Evolutionary conservation across 2,329 filamentous ascomycete genomes (phyloP), one percentile per base, ranked within the genome.

Genomic region (Apiospora aurea): DNA sequence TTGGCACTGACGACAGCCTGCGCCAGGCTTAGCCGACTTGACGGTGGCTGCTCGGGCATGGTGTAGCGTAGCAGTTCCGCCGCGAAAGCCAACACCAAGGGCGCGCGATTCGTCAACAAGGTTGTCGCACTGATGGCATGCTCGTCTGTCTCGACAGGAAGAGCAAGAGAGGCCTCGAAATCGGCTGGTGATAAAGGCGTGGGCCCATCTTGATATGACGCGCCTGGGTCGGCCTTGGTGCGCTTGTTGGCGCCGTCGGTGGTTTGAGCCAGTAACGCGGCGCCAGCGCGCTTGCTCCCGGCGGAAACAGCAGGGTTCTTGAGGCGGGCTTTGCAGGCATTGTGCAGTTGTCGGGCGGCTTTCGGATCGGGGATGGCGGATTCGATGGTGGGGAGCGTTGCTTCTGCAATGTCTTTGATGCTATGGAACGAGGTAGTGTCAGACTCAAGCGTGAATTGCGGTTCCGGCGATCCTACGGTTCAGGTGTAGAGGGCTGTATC

Each of bases 1-100:
- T 96, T 96, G 41, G 91, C 90, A 79, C 93, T 95, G 21, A 97
- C 93, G 1, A 96, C 91, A 0, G 93, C 94, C 81, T 97, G 94
- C 0, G 92, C 93, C 26, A 97, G 84, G 78, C 94, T 97, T 26
- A 97, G 83, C 67, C 94, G 87, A 79, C 94, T 96, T n/a, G 93
- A 96, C 3, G 92, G 86, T 3, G 94, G 94, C 79, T 97, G 95
- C 75, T 93, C 91, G 0, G 94, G 93, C 92, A 95, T 96, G 0
- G 94, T 97, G 78, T 92, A 91, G 66, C 93, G 91, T 67, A 97
- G 80, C 68, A 96, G 79, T 73, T 90, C 89, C 18, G 94, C 88
- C 0, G 92, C 91, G 81, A 97, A 97, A 0, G 94, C 94, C 6
- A 97, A 86, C 1, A 97, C 90, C 1, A 97, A 83, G 0, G 95